Evolutionary conservation across 257 asterid genomes (phyloP).

Genomic region (Galeopsis tetrahit): DNA sequence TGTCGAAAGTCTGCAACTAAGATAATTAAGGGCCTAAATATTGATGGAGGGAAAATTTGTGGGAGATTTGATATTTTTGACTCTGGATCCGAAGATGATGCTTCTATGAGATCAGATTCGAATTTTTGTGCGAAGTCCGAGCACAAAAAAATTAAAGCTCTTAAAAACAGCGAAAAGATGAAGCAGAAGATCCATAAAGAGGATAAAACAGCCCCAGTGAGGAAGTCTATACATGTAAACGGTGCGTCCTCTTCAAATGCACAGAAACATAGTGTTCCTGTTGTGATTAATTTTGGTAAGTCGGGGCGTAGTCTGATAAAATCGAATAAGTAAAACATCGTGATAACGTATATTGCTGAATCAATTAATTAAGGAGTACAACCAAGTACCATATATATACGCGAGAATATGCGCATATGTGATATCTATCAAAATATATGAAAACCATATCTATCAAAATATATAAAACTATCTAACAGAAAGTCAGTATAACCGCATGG

Average conservation of each 20-base stretch:
- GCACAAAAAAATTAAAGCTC: slow-evolving; percentile 39
- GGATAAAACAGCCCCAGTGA: slow-evolving; percentile 25
- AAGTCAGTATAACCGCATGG: no score
- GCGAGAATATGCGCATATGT: no score
- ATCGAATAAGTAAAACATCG: no score
- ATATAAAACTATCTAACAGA: no score
- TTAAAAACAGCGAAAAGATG: slow-evolving; percentile 36
- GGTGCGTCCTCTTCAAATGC: slow-evolving; percentile 24
- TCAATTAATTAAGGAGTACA: no score
- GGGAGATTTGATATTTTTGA: slow-evolving; percentile 39
- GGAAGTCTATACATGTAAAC: slow-evolving; percentile 28
- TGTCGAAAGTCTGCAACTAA: slow-evolving; percentile 34
- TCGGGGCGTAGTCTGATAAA: slow-evolving; percentile 6
- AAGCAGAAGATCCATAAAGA: slow-evolving; percentile 32
- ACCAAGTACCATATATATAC: no score
- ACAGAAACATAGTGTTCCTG: slow-evolving; percentile 32
- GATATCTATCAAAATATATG: no score
- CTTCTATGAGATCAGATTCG: slow-evolving; percentile 27
- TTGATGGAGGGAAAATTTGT: slow-evolving; percentile 38
- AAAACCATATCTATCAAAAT: no score
- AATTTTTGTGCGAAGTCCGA: slow-evolving; percentile 34
- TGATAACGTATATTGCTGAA: no score
- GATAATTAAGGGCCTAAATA: no score
- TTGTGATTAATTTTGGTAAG: slow-evolving; percentile 29
- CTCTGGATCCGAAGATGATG: slow-evolving; percentile 43